phyloP scores from a whole-genome alignment of 2,329 filamentous ascomycete species.

The Corinectria fuckeliana region DNA sequence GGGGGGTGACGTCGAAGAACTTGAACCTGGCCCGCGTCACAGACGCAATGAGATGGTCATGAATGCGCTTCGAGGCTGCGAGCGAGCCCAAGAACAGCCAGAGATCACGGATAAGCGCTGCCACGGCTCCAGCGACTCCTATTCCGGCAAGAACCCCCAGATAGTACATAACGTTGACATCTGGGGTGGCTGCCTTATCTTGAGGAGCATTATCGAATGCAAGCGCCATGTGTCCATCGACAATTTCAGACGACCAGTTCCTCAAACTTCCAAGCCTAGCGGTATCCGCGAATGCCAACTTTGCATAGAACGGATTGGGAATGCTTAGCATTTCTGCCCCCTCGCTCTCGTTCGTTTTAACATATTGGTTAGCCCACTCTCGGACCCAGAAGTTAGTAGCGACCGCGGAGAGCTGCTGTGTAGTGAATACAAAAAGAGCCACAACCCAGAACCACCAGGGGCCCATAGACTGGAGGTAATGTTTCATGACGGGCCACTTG shows the following conservation, averaged over 20 bases:
- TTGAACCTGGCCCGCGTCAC: constrained; percentile 92
- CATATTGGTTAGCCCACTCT: constrained; percentile 93
- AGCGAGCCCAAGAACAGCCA: constrained; percentile 94
- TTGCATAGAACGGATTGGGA: constrained; percentile 38
- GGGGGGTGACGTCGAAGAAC: constrained; percentile 95
- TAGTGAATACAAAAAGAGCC: constrained; percentile 74
- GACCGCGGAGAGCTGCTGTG: constrained; percentile 85
- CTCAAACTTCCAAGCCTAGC: constrained; percentile 45
- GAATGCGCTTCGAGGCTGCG: constrained; percentile 84
- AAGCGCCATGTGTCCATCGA: constrained; percentile 22
- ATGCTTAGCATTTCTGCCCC: no score
- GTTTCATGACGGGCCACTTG: constrained; percentile 82
- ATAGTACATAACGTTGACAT: constrained; percentile 83
- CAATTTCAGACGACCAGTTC: background rate
- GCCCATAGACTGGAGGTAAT: constrained; percentile 93
- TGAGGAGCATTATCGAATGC: constrained; percentile 50
- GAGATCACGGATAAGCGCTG: constrained; percentile 82
- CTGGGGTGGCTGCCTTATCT: background rate
- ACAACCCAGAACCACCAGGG: constrained; percentile 93
- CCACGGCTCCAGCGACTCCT: constrained; percentile 76
- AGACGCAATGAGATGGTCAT: constrained; percentile 76
- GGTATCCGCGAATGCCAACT: constrained; percentile 46
- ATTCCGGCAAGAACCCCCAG: constrained; percentile 82
- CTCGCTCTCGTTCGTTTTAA: constrained; percentile 51
- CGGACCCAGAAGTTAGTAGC: constrained; percentile 95